Base-by-base conservation (phyloP, 2,329 filamentous ascomycete species). In the Aspergillus sergii region DNA sequence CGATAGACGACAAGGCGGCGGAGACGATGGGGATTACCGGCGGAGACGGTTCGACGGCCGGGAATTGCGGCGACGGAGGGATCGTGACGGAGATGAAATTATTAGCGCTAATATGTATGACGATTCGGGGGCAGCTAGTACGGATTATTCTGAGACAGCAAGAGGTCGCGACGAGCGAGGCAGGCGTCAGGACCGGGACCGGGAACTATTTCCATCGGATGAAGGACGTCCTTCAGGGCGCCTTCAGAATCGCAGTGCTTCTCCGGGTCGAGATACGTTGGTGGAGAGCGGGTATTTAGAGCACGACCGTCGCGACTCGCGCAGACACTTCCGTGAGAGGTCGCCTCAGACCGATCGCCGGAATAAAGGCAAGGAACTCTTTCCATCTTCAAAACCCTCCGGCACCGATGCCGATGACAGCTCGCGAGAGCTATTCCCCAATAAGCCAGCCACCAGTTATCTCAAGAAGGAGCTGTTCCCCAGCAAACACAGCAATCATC, bases 91-190 rank as follows among this genome's bases (percentile, higher is more conserved):
- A 6, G 81, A 84, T 41, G 80, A 85, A 41, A 81, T 83, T 0
- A 94, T 93, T 69, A 88, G 91, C 70, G 91, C 89, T 41, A 91
- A 87, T 71, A 90, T 97, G 82, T 96, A 96, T 77, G 93, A 95
- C 68, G 93, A 96, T 71, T 86, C 86, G 64, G 79, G 79, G 45
- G 69, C 67, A 48, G 68, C 63, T 19, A 68, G 69, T 23, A 68
- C 71, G 9, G 73, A 75, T 53, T 68, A 69, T 26, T 71, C 72
- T 9, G 71, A 74, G 58, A 61, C 73, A 28, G 76, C 73, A 10
- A 71, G 74, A 60, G 68, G 71, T 58, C 69, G 72, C 51, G 63
- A 69, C 54, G 59, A 68, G 59, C 74, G 76, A n/a, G 72, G 75
- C 64, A 66, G 73, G 51, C 65, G 70, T 57, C 70, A 74, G 43